Base-by-base conservation (phyloP, 2,329 filamentous ascomycete genomes). In the Colletotrichum cuscutae region DNA sequence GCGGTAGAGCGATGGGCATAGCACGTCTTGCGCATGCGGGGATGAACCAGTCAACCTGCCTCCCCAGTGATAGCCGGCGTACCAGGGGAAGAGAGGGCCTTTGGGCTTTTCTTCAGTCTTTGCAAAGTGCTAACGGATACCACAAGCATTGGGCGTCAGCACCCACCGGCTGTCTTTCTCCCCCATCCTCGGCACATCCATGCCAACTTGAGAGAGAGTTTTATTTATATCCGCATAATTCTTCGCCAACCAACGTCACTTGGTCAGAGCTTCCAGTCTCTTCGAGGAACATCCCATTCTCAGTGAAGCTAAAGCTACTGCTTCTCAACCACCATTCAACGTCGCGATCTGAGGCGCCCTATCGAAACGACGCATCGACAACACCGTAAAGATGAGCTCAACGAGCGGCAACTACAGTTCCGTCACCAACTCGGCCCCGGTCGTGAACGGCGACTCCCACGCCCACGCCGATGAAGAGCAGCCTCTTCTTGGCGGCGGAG, bases 401-500 rank as follows among this genome's bases (percentile, higher is more conserved):
- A 22, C 46, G 19, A 46, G 37, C 13, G 64, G 26, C 35, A 61
- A n/a, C 3, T 63, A 73, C 60, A 74, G 68, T 52, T 67, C 65
- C 52, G 69, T 71, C 24, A 35, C 68, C 28, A 28, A 64, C 49
- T 54, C 74, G 26, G 58, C 32, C 12, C 63, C 63, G 22, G 62
- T 37, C 19, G 65, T 63, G n/a, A 72, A 69, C 70, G 66, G 69
- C 54, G 67, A 56, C 35, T 37, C 64, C 11, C 26, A 30, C 7
- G 58, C 61, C 19, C 46, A 42, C 3, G 53, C 61, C 58, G 78
- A 80, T 66, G 82, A 84, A 72, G 77, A 79, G 68, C 78, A 79
- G 74, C 82, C 82, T 22, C 79, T 84, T n/a, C 78, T 84, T 8
- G 78, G 76, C 66, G 68, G 72, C 4, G 63, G 64, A n/a, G 19